These are phyloP conservation scores for Melastoma malabathricum DNA, from an alignment of 345 rosid species.

Conservation along the genomic window DNA sequence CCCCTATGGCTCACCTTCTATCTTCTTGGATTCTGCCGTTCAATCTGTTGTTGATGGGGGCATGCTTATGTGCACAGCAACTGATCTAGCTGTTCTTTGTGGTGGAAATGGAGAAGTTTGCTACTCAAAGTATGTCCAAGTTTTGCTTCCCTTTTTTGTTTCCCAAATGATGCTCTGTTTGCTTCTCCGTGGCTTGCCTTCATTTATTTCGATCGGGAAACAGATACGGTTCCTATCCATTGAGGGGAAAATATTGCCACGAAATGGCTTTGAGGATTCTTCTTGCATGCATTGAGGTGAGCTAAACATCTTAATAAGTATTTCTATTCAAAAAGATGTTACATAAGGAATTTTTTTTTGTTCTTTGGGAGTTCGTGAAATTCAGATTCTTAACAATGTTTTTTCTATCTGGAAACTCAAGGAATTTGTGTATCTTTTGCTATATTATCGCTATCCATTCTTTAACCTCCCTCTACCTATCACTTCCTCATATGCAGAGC, in stretches of 20 bases:
- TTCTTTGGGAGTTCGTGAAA: no score
- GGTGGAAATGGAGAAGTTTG: constrained; percentile 98
- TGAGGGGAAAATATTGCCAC: constrained; percentile 93
- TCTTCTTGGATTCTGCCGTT: constrained; percentile 92
- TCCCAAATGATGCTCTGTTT: background rate
- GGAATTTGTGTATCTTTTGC: no score
- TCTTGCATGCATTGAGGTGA: constrained; percentile 91
- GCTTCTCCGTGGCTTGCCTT: no score
- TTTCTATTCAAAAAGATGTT: no score
- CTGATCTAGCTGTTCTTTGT: constrained; percentile 98
- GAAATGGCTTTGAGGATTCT: constrained; percentile 99
- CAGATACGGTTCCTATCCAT: constrained; percentile 91
- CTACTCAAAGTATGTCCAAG: constrained; percentile 86
- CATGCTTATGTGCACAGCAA: constrained; percentile 94
- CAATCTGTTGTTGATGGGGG: constrained; percentile 96
- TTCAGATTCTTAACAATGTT: no score
- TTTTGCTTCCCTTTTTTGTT: background rate
- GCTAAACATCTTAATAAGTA: background rate
- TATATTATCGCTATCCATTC: background rate
- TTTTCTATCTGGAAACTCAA: no score
- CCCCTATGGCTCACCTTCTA: constrained; percentile 95
- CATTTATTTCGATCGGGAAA: background rate
- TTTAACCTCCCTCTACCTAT: background rate
- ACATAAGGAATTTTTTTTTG: no score
- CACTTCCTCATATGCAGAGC: constrained; percentile 40